Evolutionary conservation across 1,284 basidiomycete genomes (phyloP), one percentile per base, ranked within the genome.

Genomic region (Trametes pubescens): DNA sequence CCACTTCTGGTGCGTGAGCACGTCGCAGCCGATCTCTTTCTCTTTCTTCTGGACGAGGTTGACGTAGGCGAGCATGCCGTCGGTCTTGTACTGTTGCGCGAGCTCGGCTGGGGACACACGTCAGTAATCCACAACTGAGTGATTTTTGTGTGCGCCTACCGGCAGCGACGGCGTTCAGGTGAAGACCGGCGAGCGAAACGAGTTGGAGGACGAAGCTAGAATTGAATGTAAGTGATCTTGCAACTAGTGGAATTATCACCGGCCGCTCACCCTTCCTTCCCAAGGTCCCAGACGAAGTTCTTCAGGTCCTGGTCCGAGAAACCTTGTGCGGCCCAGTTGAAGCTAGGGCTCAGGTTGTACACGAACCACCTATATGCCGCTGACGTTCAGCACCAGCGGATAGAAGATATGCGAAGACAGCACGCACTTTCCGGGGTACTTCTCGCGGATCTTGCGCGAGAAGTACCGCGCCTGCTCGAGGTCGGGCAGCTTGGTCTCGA

Each of bases 301-400:
- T 92, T 93, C 74, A 98, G 78, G 66, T 90, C 89, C 7, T 82
- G 79, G 69, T 93, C 89, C 51, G 84, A 86, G 78, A 93, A 96
- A 18, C 95, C 95, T 72, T 93, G 90, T 13, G 84, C 86, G 32
- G 86, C 82, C 95, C 95, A 98, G 78, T 97, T 96, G 83, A 98
- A 98, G 73, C 92, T 94, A 4, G 95, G 95, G 72, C 93, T 95
- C 65, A 97, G 80, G 76, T 97, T 98, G 76, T 97, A 98, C n/a
- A 96, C 95, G 71, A 98, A 87, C 90, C 89, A 89, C 70, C 86
- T 89, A 54, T 88, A 55, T 14, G 49, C 2, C 7, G 3, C 14
- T 21, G 29, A 7, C 21, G 55, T 21, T 40, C 3, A 34, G 1
- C 21, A 46, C 8, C 54, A 37, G 51, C n/a, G 34, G 40, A 47